Evolutionary conservation across 176 grass and related monocot species (phyloP).

Genomic region (Raddia distichophylla): DNA sequence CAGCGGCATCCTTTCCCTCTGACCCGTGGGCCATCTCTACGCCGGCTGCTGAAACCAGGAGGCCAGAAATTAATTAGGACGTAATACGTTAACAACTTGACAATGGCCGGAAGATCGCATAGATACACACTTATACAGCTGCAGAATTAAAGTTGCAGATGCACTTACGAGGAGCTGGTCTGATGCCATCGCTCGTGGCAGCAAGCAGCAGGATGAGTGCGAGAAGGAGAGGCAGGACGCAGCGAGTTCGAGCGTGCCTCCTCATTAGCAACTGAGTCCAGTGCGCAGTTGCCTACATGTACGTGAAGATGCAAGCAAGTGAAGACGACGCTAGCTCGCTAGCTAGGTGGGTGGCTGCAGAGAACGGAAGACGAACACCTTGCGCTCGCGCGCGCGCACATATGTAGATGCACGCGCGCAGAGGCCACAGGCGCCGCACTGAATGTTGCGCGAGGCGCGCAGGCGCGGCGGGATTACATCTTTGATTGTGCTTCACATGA

Average conservation of each 20-base stretch:
- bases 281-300: no score
- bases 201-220: constrained; percentile 36
- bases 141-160: no score
- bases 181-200: constrained; percentile 38
- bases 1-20: background rate
- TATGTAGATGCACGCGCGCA: background rate
- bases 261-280: background rate
- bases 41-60: background rate
- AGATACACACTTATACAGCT: no score
- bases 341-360: background rate
- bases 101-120: no score
- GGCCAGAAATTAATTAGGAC: background rate
- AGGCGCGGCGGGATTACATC: constrained; percentile 27
- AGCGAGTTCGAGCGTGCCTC: constrained; percentile 21
- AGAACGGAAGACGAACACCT: background rate
- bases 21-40: background rate
- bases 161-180: constrained; percentile 50
- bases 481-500: constrained; percentile 87
- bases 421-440: constrained; percentile 9
- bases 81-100: no score
- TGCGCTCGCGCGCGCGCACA: background rate
- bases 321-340: no score
- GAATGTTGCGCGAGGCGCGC: constrained; percentile 36
- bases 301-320: background rate
- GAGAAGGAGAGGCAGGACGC: constrained; percentile 7